phyloP scores from a whole-genome alignment of 31 red algal genomes.

The Odonthalia washingtoniensis region DNA sequence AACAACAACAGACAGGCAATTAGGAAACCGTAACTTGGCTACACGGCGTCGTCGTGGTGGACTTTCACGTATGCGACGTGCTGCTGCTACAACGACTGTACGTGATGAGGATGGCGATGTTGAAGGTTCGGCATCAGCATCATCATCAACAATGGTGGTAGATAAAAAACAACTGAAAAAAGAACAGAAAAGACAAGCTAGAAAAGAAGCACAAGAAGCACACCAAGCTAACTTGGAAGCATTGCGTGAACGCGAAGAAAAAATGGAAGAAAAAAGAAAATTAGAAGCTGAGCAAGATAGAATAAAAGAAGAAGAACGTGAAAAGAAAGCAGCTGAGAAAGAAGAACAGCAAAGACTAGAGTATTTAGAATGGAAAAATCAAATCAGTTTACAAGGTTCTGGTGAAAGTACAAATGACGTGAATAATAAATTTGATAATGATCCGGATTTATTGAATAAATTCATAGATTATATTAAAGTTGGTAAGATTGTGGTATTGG shows the following conservation, averaged over 20 bases:
- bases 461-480: slow-evolving; percentile 55
- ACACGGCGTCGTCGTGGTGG: slow-evolving; percentile 55
- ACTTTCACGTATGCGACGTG: slow-evolving; percentile 55
- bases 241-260: slow-evolving; percentile 30
- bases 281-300: neutral
- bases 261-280: slow-evolving; percentile 3
- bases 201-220: slow-evolving; percentile 47
- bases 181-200: slow-evolving; percentile 48
- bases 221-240: slow-evolving; percentile 1
- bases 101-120: neutral
- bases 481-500: slow-evolving; percentile 73
- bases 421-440: slow-evolving; percentile 9
- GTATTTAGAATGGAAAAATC: slow-evolving; percentile 43
- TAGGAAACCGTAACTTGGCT: too few species aligned
- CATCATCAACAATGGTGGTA: neutral
- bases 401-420: slow-evolving; percentile 22
- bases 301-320: neutral
- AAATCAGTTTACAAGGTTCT: slow-evolving; percentile 15
- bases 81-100: neutral
- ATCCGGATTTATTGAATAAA: slow-evolving; percentile 46
- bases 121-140: neutral
- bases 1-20: too few species aligned
- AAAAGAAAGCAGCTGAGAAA: neutral
- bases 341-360: slow-evolving; percentile 34
- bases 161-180: slow-evolving; percentile 27